phyloP scores from a whole-genome alignment of 2,329 filamentous ascomycete genomes.

The Botryotinia convoluta region DNA sequence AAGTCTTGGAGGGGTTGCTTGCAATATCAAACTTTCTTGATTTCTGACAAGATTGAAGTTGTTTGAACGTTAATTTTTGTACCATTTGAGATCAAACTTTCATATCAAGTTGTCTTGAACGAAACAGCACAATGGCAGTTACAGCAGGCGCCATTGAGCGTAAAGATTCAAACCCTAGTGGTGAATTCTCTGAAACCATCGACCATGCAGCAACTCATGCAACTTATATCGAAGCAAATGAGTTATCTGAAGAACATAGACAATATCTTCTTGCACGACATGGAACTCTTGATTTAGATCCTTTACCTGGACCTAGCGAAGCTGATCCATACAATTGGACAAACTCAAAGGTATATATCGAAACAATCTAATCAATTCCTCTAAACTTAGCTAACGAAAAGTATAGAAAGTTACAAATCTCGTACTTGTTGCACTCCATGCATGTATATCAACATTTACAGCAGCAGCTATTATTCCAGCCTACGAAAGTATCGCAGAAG shows the following conservation, averaged over 20 bases:
- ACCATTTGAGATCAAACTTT: neutral
- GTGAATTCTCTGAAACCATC: neutral
- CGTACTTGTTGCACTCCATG: slow-evolving; percentile 50
- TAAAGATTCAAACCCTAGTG: slow-evolving; percentile 7
- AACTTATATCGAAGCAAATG: slow-evolving; percentile 1
- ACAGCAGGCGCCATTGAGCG: neutral
- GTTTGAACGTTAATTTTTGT: neutral
- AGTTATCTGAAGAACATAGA: slow-evolving; percentile 18
- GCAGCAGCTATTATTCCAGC: slow-evolving; percentile 51
- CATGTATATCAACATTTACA: slow-evolving; percentile 52
- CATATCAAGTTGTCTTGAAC: neutral
- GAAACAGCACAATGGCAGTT: neutral
- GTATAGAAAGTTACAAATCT: slow-evolving; percentile 48
- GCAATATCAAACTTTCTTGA: neutral
- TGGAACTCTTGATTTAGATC: slow-evolving; percentile 23
- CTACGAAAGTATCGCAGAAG: slow-evolving; percentile 46
- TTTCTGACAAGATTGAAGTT: neutral
- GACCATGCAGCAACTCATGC: slow-evolving; percentile 8
- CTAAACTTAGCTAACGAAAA: neutral
- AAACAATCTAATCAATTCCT: neutral
- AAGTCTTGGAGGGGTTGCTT: neutral
- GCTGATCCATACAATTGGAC: slow-evolving; percentile 56
- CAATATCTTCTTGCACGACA: slow-evolving; percentile 22
- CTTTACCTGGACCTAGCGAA: slow-evolving; percentile 15
- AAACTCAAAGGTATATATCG: slow-evolving; percentile 44